Conservation (phyloP, 2,329 filamentous ascomycete genomes). For the Alternaria alternata region DNA sequence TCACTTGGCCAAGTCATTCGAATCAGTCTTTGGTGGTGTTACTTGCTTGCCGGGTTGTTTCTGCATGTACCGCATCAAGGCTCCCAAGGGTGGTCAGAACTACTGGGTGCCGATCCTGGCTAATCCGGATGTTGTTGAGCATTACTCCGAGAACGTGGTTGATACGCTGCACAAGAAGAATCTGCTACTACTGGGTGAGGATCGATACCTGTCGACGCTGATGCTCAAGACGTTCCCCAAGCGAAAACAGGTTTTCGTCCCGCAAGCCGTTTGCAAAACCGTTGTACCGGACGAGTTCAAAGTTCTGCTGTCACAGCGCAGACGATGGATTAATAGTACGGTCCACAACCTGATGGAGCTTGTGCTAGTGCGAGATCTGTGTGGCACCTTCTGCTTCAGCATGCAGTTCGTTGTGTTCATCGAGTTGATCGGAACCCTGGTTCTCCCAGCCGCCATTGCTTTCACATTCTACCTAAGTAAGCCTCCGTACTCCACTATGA, state of each 20-base stretch:
- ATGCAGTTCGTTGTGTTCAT: slow-evolving; percentile 99
- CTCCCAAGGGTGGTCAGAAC: slow-evolving; percentile 96
- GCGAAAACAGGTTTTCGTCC: slow-evolving; percentile 97
- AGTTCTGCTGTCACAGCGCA: slow-evolving; percentile 90
- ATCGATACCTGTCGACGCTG: slow-evolving; percentile 93
- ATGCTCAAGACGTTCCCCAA: slow-evolving; percentile 99
- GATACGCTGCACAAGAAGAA: slow-evolving; percentile 99
- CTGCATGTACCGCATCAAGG: slow-evolving; percentile 99
- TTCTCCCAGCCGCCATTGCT: slow-evolving; percentile 92
- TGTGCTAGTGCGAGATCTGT: slow-evolving; percentile 91
- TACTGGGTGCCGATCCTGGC: slow-evolving; percentile 99
- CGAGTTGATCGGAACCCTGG: slow-evolving; percentile 91
- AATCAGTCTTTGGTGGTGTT: slow-evolving; percentile 98
- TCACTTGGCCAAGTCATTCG: slow-evolving; percentile 95
- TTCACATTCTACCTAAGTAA: slow-evolving; percentile 96
- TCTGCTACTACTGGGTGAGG: slow-evolving; percentile 86
- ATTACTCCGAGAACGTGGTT: slow-evolving; percentile 99
- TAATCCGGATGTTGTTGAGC: slow-evolving; percentile 97
- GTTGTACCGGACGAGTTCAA: slow-evolving; percentile 92
- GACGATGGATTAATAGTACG: slow-evolving; percentile 99
- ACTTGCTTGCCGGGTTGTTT: slow-evolving; percentile 98
- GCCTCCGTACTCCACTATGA: slow-evolving; percentile 48
- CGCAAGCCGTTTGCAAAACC: slow-evolving; percentile 98
- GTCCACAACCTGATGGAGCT: slow-evolving; percentile 99
- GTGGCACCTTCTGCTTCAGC: slow-evolving; percentile 98